A percentile compares a stretch with the other conserved stretches of the same genome.
phyloP scores from a whole-genome alignment of 805 yeast species.

The Starmerella davenportii region DNA sequence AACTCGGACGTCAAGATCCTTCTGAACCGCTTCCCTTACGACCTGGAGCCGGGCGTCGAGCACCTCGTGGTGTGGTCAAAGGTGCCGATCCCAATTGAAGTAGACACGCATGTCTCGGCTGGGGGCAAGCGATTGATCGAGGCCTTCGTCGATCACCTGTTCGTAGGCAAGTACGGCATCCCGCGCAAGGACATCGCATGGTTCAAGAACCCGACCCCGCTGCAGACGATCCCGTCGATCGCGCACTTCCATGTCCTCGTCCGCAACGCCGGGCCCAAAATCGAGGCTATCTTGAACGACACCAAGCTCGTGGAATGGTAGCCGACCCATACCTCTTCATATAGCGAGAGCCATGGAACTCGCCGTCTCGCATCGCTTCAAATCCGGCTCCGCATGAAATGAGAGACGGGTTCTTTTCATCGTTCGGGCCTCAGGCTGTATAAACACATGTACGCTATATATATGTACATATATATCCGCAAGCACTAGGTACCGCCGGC shows the following conservation, averaged over 20 bases:
- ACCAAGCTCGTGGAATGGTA: background rate
- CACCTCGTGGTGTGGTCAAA: conserved; percentile 45
- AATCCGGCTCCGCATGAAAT: too few species aligned
- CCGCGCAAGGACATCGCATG: conserved; percentile 28
- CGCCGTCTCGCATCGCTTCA: too few species aligned
- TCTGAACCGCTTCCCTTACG: conserved; percentile 39
- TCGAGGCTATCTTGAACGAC: background rate
- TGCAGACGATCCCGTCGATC: conserved; percentile 37
- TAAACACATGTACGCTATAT: too few species aligned
- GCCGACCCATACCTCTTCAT: background rate
- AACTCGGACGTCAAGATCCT: conserved; percentile 29
- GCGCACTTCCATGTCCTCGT: conserved; percentile 42
- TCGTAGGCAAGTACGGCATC: conserved; percentile 26
- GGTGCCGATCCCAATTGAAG: conserved; percentile 28
- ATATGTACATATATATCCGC: too few species aligned
- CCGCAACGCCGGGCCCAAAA: background rate
- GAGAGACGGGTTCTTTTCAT: too few species aligned
- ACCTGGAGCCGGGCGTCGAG: conserved; percentile 29
- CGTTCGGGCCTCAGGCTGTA: too few species aligned
- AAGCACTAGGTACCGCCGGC: too few species aligned
- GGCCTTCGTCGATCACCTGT: conserved; percentile 27
- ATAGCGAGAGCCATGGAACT: background rate
- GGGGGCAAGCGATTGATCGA: conserved; percentile 26
- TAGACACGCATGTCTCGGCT: conserved; percentile 24
- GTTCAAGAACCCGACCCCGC: conserved; percentile 41